phyloP scores from a whole-genome alignment of 169 alveolate species.

The Eimeria sp. region DNA sequence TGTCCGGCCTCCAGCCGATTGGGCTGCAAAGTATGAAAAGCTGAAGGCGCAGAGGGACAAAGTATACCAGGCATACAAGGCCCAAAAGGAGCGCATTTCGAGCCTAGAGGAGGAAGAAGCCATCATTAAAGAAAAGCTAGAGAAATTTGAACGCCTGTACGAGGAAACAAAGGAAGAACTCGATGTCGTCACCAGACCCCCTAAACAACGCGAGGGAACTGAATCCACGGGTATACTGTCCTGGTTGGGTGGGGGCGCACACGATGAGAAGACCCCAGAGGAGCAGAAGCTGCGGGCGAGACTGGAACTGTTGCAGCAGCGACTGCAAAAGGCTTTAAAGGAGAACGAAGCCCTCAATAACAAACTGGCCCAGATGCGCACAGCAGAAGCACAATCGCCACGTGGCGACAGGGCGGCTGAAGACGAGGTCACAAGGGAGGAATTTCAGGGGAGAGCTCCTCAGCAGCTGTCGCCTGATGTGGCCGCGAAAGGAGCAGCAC shows the following conservation, averaged over 20 bases:
- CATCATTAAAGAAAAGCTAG: slow-evolving; percentile 33
- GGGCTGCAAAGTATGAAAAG: slow-evolving; percentile 47
- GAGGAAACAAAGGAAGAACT: slow-evolving; percentile 62
- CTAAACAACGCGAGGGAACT: not conserved
- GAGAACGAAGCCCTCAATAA: slow-evolving; percentile 36
- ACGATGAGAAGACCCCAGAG: slow-evolving; percentile 27
- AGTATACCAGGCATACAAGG: slow-evolving; percentile 50
- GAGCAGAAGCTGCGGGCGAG: slow-evolving; percentile 69
- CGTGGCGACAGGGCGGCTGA: not conserved
- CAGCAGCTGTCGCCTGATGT: slow-evolving; percentile 35
- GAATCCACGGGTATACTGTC: slow-evolving; percentile 30
- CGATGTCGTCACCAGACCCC: slow-evolving; percentile 10
- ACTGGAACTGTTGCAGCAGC: slow-evolving; percentile 35
- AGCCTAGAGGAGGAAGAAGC: slow-evolving; percentile 48
- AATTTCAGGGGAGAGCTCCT: not conserved
- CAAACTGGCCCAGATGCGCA: slow-evolving; percentile 18
- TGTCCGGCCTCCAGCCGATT: slow-evolving; percentile 8
- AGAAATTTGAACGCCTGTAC: slow-evolving; percentile 33
- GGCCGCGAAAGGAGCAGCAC: not conserved
- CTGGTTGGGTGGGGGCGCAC: slow-evolving; percentile 56
- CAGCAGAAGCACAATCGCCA: not conserved
- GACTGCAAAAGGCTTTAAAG: slow-evolving; percentile 40
- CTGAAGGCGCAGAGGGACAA: slow-evolving; percentile 54
- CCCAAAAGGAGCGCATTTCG: slow-evolving; percentile 59
- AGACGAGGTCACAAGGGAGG: not conserved